Percentiles rank a stretch among this genome's conserved stretches.
Conservation (phyloP, 805 yeast species). For the Barnettozyma pratensis region DNA sequence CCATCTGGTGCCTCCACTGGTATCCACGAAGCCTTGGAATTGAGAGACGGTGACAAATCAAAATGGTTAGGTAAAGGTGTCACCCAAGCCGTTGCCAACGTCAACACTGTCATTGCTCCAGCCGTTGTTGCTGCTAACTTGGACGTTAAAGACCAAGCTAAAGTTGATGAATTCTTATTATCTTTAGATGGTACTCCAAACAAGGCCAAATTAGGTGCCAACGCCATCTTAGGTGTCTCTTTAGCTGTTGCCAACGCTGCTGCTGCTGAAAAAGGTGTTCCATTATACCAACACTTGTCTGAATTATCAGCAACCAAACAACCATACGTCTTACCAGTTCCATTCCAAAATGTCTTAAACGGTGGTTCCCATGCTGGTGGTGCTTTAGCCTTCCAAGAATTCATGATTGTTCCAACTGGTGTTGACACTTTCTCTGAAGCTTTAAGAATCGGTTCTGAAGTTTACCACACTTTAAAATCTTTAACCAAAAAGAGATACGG, state of each 20-base stretch:
- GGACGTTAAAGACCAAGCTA: conserved; percentile 82
- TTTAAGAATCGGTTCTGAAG: conserved; percentile 95
- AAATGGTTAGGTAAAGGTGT: conserved; percentile 99
- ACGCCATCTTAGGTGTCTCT: conserved; percentile 97
- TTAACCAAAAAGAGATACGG: conserved; percentile 95
- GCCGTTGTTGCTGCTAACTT: conserved; percentile 77
- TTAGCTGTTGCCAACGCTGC: conserved; percentile 97
- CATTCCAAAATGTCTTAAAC: conserved; percentile 97
- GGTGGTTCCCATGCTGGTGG: conserved; percentile 99
- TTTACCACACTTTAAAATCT: conserved; percentile 93
- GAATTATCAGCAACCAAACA: conserved; percentile 65
- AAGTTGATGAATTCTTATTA: conserved; percentile 80
- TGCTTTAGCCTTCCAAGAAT: conserved; percentile 97
- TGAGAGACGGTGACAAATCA: conserved; percentile 96
- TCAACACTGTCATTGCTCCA: conserved; percentile 92
- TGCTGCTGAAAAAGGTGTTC: conserved; percentile 92
- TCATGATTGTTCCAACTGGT: conserved; percentile 96
- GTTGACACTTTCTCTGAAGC: conserved; percentile 93
- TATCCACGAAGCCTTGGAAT: conserved; percentile 96
- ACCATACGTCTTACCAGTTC: conserved; percentile 96
- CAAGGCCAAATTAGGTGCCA: conserved; percentile 97
- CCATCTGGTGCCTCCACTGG: conserved; percentile 99
- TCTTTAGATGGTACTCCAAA: conserved; percentile 94
- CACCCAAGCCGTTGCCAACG: conserved; percentile 92
- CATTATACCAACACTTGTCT: conserved; percentile 89